Evolutionary conservation across 129 eudicot genomes (phyloP), one percentile per base, ranked within the genome.

Genomic region (Centaurea solstitialis): DNA sequence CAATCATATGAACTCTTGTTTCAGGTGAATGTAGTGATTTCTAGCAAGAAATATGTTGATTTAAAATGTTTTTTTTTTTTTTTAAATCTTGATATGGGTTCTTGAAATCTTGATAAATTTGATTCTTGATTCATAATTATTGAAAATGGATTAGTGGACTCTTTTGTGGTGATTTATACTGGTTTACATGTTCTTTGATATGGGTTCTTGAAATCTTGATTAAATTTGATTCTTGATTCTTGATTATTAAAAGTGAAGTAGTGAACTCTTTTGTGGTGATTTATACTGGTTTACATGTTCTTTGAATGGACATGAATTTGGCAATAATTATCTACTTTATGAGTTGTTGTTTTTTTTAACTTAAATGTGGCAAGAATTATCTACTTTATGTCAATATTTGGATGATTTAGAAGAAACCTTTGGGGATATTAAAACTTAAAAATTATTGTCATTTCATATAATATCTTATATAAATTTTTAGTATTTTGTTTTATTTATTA

Each of bases 21-120:
- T 70, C 83, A 53, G 83, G 71, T 70, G 71, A 69, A 30, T 76
- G 76, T 26, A 59, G 85, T 68, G 57, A 21, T 77, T 66, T 62
- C 21, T 40, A 61, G 20, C 21, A 21, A 39, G 8, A 73, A 39
- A 39, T 62, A 67, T 80, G 0, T 57, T 57, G 72, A 23, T 80
- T 24, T 79, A 18, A 62, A 24, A 21, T 72, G 50, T 10, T 43
- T 71, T 0, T 26, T 26, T 26, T 26, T 26, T 0, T 57, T 0
- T 45, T 12, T 41, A 23, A 21, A 12, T 24, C 15, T 13, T 61
- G 33, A 0, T n/a, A 45, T 28, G 24, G 37, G 22, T 47, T 67
- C 9, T 22, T 70, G 64, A 69, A 50, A 33, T 79, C 66, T 73
- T 76, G 57, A 33, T 64, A 26, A 68, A 72, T 70, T 79, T 21